Conservation (phyloP, 805 yeast genomes). For the Spathaspora hagerdaliae region DNA sequence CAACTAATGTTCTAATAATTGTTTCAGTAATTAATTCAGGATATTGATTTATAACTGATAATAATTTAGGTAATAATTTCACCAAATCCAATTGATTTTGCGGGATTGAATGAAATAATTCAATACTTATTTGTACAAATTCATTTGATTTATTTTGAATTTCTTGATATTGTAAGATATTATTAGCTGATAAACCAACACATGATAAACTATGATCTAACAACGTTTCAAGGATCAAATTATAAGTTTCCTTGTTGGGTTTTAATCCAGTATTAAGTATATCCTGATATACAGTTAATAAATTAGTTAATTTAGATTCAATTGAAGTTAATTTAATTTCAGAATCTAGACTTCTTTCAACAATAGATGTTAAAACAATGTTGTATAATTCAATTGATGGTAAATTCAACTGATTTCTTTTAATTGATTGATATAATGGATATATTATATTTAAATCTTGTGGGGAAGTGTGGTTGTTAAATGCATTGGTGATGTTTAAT, state of each 20-base stretch:
- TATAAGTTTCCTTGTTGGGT: slow-evolving; percentile 55
- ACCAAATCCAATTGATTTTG: slow-evolving; percentile 27
- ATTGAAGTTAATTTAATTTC: slow-evolving; percentile 30
- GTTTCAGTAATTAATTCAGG: slow-evolving; percentile 24
- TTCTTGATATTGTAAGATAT: slow-evolving; percentile 47
- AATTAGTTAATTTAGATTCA: slow-evolving; percentile 58
- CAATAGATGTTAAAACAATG: slow-evolving; percentile 51
- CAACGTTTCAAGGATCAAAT: slow-evolving; percentile 44
- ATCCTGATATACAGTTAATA: slow-evolving; percentile 67
- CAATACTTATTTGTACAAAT: slow-evolving; percentile 41
- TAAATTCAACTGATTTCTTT: slow-evolving; percentile 30
- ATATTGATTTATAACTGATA: slow-evolving; percentile 21
- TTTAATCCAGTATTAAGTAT: slow-evolving; percentile 41
- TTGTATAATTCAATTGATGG: slow-evolving; percentile 54
- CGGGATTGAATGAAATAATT: slow-evolving; percentile 44
- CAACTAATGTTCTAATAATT: slow-evolving; percentile 8
- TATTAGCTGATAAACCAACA: slow-evolving; percentile 33
- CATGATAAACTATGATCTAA: slow-evolving; percentile 44
- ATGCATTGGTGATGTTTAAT: slow-evolving; percentile 15
- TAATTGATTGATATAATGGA: slow-evolving; percentile 39
- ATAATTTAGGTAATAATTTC: slow-evolving; percentile 32
- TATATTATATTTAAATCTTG: slow-evolving; percentile 30
- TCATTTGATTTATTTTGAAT: slow-evolving; percentile 41
- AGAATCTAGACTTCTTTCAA: slow-evolving; percentile 46
- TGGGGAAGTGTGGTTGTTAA: slow-evolving; percentile 10